phyloP scores from a whole-genome alignment of 2,329 filamentous ascomycete genomes.

The Fusarium citri region DNA sequence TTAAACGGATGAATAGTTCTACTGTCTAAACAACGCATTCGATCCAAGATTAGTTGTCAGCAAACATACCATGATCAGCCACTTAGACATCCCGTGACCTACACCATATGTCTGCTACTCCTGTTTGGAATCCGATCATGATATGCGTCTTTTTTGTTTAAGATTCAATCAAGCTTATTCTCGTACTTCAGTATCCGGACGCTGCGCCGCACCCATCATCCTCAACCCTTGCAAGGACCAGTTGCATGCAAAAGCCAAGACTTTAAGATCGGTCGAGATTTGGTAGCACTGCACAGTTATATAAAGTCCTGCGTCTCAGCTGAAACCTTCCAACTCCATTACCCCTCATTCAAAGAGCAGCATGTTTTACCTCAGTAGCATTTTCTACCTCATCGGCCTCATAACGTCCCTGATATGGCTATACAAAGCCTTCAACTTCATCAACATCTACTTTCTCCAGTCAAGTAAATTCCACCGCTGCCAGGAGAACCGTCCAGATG shows the following conservation, averaged over 20 bases:
- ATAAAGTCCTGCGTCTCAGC: neutral
- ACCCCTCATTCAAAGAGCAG: neutral
- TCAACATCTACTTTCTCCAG: neutral
- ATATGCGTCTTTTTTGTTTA: no score
- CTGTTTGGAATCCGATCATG: no score
- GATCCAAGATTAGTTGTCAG: neutral
- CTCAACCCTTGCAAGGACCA: neutral
- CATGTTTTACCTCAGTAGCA: neutral
- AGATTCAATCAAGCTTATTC: neutral
- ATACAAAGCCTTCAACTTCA: neutral
- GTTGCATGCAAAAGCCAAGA: neutral
- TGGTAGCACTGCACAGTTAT: neutral
- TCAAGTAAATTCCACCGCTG: neutral
- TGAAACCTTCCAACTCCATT: neutral
- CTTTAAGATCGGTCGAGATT: neutral
- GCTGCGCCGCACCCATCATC: neutral
- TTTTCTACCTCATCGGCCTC: neutral
- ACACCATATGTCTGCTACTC: no score
- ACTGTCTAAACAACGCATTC: no score
- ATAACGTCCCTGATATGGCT: neutral
- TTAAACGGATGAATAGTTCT: no score
- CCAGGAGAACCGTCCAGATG: neutral
- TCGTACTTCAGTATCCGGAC: accelerated
- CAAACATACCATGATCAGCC: neutral
- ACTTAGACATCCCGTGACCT: neutral